Conservation (phyloP, 148 eudicot genomes). For the Heliamphora exappendiculata region DNA sequence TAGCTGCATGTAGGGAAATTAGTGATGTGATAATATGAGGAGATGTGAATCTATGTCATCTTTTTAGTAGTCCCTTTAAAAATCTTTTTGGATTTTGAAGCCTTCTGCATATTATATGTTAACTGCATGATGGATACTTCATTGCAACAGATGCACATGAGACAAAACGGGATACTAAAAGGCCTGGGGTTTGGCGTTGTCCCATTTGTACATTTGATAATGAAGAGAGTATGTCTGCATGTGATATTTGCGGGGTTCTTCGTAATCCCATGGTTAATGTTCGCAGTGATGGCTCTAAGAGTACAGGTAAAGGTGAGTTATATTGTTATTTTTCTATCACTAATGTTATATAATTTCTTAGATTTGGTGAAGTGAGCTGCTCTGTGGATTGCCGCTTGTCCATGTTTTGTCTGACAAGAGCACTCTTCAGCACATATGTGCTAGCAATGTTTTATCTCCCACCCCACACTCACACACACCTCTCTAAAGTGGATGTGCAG, state of each 20-base stretch:
- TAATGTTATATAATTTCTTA: neutral
- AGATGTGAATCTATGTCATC: neutral
- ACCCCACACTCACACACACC: neutral
- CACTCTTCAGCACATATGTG: neutral
- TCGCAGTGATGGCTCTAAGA: constrained; percentile 20
- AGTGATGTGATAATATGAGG: neutral
- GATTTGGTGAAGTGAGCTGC: constrained; percentile 1
- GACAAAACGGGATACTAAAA: constrained; percentile 25
- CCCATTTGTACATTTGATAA: constrained; percentile 88
- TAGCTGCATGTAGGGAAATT: neutral
- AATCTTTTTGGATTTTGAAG: neutral
- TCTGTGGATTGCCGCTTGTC: neutral
- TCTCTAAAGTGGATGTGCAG: neutral
- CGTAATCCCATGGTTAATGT: constrained; percentile 51
- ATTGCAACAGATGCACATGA: constrained; percentile 28
- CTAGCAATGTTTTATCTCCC: neutral
- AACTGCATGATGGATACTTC: constrained; percentile 10
- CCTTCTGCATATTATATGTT: neutral
- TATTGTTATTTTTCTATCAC: neutral
- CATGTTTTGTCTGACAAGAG: neutral
- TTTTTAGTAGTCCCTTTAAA: neutral
- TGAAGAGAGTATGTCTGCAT: constrained; percentile 63
- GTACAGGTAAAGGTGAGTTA: constrained; percentile 39
- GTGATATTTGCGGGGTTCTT: constrained; percentile 92
- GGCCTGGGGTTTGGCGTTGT: constrained; percentile 67